Evolutionary conservation across 1,284 basidiomycete genomes (phyloP), one percentile per base, ranked within the genome.

Genomic region (Austroboletus olivaceoglutinosus): DNA sequence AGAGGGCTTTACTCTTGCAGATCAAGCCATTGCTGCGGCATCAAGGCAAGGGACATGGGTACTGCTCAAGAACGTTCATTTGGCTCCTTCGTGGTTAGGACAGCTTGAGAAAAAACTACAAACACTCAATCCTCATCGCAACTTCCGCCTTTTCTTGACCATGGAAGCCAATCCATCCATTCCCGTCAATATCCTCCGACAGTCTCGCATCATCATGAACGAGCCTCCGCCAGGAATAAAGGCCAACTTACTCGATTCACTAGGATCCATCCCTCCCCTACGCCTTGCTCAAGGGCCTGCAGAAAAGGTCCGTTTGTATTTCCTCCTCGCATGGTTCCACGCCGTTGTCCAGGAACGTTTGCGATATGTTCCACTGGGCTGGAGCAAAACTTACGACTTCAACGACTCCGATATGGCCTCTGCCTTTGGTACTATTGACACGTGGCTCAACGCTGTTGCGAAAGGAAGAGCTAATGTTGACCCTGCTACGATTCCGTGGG

Each of bases 261-360:
- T 98, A n/a, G 80, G 85, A 38, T 82, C 80, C 54, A 91, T 98
- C 38, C 68, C 88, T 1, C 73, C 83, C 1, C 68, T 80, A n/a
- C 84, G 90, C 38, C 76, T 86, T 39, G 76, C 78, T 21, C 86
- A 82, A 70, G 95, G 94, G 5, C 95, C 95, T 4, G 86, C 85
- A 8, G 95, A 98, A 72, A 96, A 96, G 69, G 78, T 86, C 16
- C 84, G 94, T 6, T 69, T 97, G 23, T 95, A 95, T 70, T 95
- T 95, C 85, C 74, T 97, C 34, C 81, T 98, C n/a, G 91, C 94
- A 3, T 98, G 94, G 94, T 95, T 98, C 84, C 95, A 98, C 64
- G 93, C 95, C 16, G 82, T 98, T 22, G 86, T 98, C 1, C 94
- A 97, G 72, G 95, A 98, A 70, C 91, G 95, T 58, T 77, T 98